Evolutionary conservation across 345 rosid species (phyloP).

Genomic region (Ceriops zippeliana): DNA sequence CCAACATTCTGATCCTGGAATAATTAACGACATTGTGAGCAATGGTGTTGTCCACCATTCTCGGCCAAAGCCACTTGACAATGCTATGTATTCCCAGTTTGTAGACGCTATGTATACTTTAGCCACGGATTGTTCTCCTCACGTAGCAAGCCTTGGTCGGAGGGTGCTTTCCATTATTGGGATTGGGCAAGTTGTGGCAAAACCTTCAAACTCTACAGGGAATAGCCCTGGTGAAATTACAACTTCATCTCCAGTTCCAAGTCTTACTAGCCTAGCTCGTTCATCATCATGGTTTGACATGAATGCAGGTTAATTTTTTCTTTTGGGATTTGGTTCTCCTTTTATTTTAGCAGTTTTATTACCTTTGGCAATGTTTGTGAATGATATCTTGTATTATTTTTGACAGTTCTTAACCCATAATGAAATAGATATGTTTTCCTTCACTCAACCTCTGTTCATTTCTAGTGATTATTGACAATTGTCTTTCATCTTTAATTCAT

Average conservation of each 20-base stretch:
- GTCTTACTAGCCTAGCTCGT: constrained; percentile 70
- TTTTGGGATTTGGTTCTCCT: background rate
- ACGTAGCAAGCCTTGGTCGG: constrained; percentile 71
- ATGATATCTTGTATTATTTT: too few species aligned
- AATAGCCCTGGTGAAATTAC: constrained; percentile 46
- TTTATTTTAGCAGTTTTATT: too few species aligned
- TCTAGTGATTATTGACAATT: background rate
- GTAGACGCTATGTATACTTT: constrained; percentile 75
- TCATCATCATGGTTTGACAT: constrained; percentile 96
- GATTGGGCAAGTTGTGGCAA: constrained; percentile 81
- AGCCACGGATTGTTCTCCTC: constrained; percentile 96
- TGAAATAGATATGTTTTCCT: background rate
- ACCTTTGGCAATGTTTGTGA: too few species aligned
- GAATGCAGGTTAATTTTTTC: constrained; percentile 58
- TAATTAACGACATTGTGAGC: constrained; percentile 65
- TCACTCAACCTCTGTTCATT: background rate
- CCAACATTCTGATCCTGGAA: constrained; percentile 86
- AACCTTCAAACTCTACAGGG: constrained; percentile 50
- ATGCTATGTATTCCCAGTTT: constrained; percentile 70
- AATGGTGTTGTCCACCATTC: constrained; percentile 64
- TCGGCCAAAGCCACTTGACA: constrained; percentile 69
- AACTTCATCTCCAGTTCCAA: constrained; percentile 47
- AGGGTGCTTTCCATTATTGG: constrained; percentile 86
- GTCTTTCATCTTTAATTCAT: background rate
- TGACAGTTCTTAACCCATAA: too few species aligned